These are phyloP conservation scores for Taxillus chinensis DNA, from an alignment of 164 flowering plant species.

Conservation along the genomic window DNA sequence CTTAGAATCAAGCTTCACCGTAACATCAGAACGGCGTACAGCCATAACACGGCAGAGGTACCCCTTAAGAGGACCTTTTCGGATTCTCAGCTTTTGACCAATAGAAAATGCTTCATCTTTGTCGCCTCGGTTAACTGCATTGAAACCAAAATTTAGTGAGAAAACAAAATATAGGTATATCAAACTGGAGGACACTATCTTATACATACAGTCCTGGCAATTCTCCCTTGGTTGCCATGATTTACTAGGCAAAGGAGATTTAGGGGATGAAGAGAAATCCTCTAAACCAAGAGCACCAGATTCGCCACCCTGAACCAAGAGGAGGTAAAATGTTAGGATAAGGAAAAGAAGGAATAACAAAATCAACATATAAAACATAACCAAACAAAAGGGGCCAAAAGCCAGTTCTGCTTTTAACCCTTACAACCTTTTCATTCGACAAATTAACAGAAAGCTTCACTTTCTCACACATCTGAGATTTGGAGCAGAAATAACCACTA, in stretches of 20 bases:
- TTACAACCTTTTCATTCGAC: conserved; percentile 26
- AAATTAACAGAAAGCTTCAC: conserved; percentile 27
- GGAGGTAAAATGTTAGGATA: background rate
- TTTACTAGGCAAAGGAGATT: conserved; percentile 49
- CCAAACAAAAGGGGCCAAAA: background rate
- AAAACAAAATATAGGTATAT: background rate
- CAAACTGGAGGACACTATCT: background rate
- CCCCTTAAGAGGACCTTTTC: conserved; percentile 86
- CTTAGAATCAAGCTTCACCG: conserved; percentile 88
- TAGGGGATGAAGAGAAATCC: conserved; percentile 45
- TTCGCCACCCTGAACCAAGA: conserved; percentile 36
- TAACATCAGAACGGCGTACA: conserved; percentile 59
- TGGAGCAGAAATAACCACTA: conserved; percentile 65
- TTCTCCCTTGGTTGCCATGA: conserved; percentile 38
- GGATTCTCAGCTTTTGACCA: conserved; percentile 84
- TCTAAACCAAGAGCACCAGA: conserved; percentile 41
- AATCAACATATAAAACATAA: conserved; percentile 1
- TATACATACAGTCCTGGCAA: conserved; percentile 45
- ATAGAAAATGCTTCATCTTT: conserved; percentile 50
- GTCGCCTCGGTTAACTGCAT: conserved; percentile 52
- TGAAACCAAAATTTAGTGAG: background rate
- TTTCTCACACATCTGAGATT: conserved; percentile 63
- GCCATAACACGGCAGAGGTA: conserved; percentile 82
- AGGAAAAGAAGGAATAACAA: background rate
- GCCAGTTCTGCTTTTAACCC: background rate